Conservation (phyloP, 495 filamentous ascomycete species). For the Pseudomonodictys pantanalensis region DNA sequence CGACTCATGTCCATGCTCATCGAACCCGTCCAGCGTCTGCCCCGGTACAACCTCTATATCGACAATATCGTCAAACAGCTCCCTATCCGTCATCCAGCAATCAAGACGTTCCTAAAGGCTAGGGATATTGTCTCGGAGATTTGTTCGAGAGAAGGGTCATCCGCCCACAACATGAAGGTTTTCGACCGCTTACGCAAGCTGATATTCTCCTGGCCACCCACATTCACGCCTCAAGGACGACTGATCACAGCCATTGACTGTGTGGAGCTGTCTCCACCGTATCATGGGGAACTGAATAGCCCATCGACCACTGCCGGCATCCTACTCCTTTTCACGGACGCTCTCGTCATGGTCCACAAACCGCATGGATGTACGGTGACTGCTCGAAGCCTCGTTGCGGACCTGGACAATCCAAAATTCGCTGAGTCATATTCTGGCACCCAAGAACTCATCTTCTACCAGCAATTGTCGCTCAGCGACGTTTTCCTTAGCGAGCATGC, state of each 20-base stretch:
- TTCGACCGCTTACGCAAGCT: conserved; percentile 69
- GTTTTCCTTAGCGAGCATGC: conserved; percentile 73
- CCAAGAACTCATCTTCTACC: conserved; percentile 70
- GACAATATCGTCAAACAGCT: conserved; percentile 87
- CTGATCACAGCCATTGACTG: conserved; percentile 83
- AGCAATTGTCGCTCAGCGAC: conserved; percentile 66
- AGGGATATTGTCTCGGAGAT: conserved; percentile 91
- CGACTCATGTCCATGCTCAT: conserved; percentile 86
- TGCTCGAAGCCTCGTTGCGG: conserved; percentile 74
- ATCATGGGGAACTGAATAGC: conserved; percentile 46
- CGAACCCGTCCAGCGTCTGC: conserved; percentile 92
- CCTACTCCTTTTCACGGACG: conserved; percentile 81
- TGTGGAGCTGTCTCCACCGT: conserved; percentile 73
- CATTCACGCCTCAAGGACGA: conserved; percentile 69
- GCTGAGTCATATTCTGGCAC: conserved; percentile 44
- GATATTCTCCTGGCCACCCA: conserved; percentile 75
- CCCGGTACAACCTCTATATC: conserved; percentile 91
- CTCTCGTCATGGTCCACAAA: conserved; percentile 72
- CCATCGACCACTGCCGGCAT: conserved; percentile 58
- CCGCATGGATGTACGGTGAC: conserved; percentile 57
- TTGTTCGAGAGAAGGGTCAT: conserved; percentile 75
- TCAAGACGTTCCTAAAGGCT: conserved; percentile 75
- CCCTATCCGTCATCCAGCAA: conserved; percentile 76
- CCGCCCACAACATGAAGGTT: conserved; percentile 64
- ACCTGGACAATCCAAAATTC: conserved; percentile 68